Evolutionary conservation across 495 filamentous ascomycete genomes (phyloP).

Genomic region (Bathelium albidoporum): DNA sequence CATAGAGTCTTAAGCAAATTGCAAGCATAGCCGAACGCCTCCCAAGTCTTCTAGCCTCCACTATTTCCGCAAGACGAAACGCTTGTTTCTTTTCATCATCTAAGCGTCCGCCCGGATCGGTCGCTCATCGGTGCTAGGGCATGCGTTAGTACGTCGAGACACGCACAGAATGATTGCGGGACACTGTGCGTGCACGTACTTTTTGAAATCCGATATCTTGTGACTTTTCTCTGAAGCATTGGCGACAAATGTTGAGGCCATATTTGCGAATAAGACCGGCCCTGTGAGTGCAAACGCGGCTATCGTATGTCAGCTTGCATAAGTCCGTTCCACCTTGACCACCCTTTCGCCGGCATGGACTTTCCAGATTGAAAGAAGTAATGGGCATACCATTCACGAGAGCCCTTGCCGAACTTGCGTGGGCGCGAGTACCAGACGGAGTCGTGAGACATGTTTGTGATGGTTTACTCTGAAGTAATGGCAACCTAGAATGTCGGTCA

Average conservation of each 20-base stretch:
- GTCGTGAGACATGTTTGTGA: slow-evolving; percentile 81
- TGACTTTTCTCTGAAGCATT: slow-evolving; percentile 98
- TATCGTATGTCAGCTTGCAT: slow-evolving; percentile 21
- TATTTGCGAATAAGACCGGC: slow-evolving; percentile 98
- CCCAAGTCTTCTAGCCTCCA: not conserved
- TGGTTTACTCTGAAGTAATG: not conserved
- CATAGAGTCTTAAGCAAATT: not conserved
- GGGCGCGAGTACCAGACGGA: slow-evolving; percentile 98
- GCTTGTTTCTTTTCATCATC: not conserved
- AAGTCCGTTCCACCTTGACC: not conserved
- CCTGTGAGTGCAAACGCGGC: slow-evolving; percentile 91
- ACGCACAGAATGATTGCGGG: not conserved
- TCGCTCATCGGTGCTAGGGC: not conserved
- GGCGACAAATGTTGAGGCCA: slow-evolving; percentile 97
- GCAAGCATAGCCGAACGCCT: not conserved
- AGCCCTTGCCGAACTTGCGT: slow-evolving; percentile 90
- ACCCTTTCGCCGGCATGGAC: not conserved
- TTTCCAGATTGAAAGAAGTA: not conserved
- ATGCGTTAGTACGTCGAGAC: not conserved
- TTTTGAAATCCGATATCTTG: slow-evolving; percentile 95
- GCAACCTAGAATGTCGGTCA: slow-evolving; percentile 4
- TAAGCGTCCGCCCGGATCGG: not conserved
- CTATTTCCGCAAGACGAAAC: not conserved
- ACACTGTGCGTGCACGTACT: slow-evolving; percentile 43
- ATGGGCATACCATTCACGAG: slow-evolving; percentile 66